Evolutionary conservation across 164 flowering plant species (phyloP), one percentile per base, ranked within the genome.

Genomic region (Aristolochia fimbriata): DNA sequence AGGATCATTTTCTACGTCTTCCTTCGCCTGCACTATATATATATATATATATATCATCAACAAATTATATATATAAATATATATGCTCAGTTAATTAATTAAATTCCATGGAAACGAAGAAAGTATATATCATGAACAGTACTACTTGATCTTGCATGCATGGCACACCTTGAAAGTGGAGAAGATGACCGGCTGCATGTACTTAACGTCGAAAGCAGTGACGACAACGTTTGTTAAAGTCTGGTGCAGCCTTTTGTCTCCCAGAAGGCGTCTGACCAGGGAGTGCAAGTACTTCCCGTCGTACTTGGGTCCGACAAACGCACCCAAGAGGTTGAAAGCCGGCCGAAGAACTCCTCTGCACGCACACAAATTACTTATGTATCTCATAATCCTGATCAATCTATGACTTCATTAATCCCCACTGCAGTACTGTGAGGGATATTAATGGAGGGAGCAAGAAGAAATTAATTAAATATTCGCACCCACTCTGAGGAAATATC

Each of bases 401-500:
- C n/a, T n/a, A n/a, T n/a, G n/a, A n/a, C n/a, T n/a, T n/a, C n/a
- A n/a, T n/a, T n/a, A n/a, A n/a, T n/a, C n/a, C n/a, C n/a, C n/a
- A n/a, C n/a, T n/a, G n/a, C n/a, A n/a, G n/a, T n/a, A n/a, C n/a
- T n/a, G n/a, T n/a, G n/a, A n/a, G n/a, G n/a, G n/a, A n/a, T n/a
- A n/a, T n/a, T n/a, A n/a, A n/a, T n/a, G n/a, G n/a, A n/a, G n/a
- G n/a, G n/a, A n/a, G n/a, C n/a, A n/a, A n/a, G n/a, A n/a, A n/a
- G n/a, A n/a, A n/a, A n/a, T n/a, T n/a, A n/a, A n/a, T n/a, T 27
- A 27, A 27, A 27, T 27, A 2, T 27, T 27, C 30, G 30, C 31
- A 54, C 73, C 64, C 20, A 2, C 23, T 52, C 52, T 69, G 76
- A 5, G 77, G 82, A 49, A 78, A 78, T 7, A 78, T 78, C 13